Evolutionary conservation across 208 protist species (phyloP), one percentile per base, ranked within the genome.

Genomic region (Lotmaria passim): DNA sequence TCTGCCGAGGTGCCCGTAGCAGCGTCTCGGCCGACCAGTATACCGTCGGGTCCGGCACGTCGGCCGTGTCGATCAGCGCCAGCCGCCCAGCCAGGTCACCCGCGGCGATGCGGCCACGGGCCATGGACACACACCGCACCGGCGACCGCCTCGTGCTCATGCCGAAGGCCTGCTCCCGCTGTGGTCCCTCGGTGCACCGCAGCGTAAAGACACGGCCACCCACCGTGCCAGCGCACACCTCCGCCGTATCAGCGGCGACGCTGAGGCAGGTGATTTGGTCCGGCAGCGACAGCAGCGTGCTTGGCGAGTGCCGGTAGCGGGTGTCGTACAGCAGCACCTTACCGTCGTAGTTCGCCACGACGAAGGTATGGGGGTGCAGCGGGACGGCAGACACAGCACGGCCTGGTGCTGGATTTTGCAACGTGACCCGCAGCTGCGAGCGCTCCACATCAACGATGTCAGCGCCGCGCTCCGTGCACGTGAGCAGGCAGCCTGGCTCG

Each of bases 271-370:
- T 85, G 44, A 90, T 85, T 53, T 90, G 85, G 56, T 90, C 85
- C 11, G 82, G 79, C 23, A 90, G 28, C n/a, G 78, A 73, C 14
- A 90, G 65, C 26, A 90, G 51, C n/a, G 59, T 57, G 24, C 36
- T 65, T 10, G 81, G 62, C 17, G 36, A 34, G 31, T 38, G n/a
- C 43, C 81, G 39, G 26, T 60, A 44, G 23, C 85, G 78, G 21
- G 68, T 73, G 69, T 90, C 85, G 61, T 87, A 88, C 4, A 90
- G 65, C 7, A 90, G 62, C 48, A 83, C 85, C 67, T 85, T 87
- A 28, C 85, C 85, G 51, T 90, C 85, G 80, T 88, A 90, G 58
- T 85, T 85, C 7, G 85, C 81, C 26, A 88, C 82, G 0, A 58
- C 79, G 31, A 86, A 74, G 48, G 69, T 76, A 73, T 65, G 19